Evolutionary conservation across 2,329 filamentous ascomycete genomes (phyloP), one percentile per base, ranked within the genome.

Genomic region (Ceratocystis diversiconidia): DNA sequence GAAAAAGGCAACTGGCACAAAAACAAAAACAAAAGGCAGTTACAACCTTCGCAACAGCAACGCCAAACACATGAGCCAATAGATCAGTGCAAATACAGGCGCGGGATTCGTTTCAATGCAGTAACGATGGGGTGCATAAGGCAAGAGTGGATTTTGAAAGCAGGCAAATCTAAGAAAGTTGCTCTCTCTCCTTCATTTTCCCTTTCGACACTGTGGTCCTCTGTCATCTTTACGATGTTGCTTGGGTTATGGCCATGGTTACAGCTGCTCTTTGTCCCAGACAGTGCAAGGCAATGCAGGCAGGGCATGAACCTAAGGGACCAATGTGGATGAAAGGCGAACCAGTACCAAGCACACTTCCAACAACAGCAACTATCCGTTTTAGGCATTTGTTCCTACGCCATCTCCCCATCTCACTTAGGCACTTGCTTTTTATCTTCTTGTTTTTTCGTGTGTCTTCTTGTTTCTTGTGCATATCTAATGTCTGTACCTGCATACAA

Each of bases 31-130:
- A 59, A 59, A 19, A 2, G 28, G 55, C 28, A 59, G 32, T 17
- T 59, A 17, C 55, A 32, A 59, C 55, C 30, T 59, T 59, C 30
- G 22, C 55, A 59, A 12, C 55, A 59, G 55, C 55, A 59, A 59
- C 55, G 28, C 52, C 36, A 41, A 36, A 36, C 55, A 59, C 30
- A 30, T 32, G 55, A n/a, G 55, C 25, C 55, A 59, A 36, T 36
- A 52, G 30, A 30, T 17, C 55, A 36, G 30, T 59, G 28, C 55
- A 59, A 52, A 28, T 28, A n/a, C 55, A 36, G 6, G 17, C 17
- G 52, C 12, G 28, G 52, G 25, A 59, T 30, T 32, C 52, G 17
- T 30, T 59, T 30, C 52, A 59, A 59, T 59, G 55, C 28, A 36
- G n/a, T 19, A 59, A 36, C 55, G 32, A 59, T 28, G 48, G 36